Evolutionary conservation across 495 filamentous ascomycete species (phyloP).

Genomic region (Jackrogersella minutella): DNA sequence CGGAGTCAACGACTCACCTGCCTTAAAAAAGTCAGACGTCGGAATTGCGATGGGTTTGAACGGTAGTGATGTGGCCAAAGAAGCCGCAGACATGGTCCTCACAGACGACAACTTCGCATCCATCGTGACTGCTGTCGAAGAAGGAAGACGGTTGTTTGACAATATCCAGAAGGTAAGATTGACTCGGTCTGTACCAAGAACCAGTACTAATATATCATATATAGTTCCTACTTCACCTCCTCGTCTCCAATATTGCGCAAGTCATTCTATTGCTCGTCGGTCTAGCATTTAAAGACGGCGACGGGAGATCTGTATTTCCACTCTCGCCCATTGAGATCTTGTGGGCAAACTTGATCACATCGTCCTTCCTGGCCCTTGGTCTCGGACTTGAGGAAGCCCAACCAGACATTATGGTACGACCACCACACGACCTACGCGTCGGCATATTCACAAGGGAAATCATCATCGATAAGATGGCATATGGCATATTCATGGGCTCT

Average conservation of each 20-base stretch:
- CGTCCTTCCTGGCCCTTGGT: slow-evolving; percentile 64
- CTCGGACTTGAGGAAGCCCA: slow-evolving; percentile 65
- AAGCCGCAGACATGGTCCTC: slow-evolving; percentile 82
- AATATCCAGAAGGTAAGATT: slow-evolving; percentile 70
- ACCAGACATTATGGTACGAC: slow-evolving; percentile 63
- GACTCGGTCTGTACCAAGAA: slow-evolving; percentile 6
- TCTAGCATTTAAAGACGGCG: slow-evolving; percentile 62
- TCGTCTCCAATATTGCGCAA: slow-evolving; percentile 67
- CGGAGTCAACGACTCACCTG: slow-evolving; percentile 87
- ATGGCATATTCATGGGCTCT: slow-evolving; percentile 64
- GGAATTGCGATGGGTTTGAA: slow-evolving; percentile 84
- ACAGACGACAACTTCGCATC: slow-evolving; percentile 86
- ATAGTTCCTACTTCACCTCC: slow-evolving; percentile 65
- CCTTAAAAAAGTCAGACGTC: slow-evolving; percentile 80
- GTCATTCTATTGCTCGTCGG: slow-evolving; percentile 63
- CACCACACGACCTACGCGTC: slow-evolving; percentile 57
- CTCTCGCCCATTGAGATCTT: slow-evolving; percentile 66
- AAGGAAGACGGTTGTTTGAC: slow-evolving; percentile 70
- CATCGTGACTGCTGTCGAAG: slow-evolving; percentile 71
- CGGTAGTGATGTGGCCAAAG: slow-evolving; percentile 86
- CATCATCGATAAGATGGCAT: slow-evolving; percentile 64
- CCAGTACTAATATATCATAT: slow-evolving; percentile 12
- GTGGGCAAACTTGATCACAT: slow-evolving; percentile 69
- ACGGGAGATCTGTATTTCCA: slow-evolving; percentile 62
- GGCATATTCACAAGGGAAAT: slow-evolving; percentile 67